Evolutionary conservation across 106 monocot species (phyloP), one percentile per base, ranked within the genome.

Genomic region (Ottelia alismoides): DNA sequence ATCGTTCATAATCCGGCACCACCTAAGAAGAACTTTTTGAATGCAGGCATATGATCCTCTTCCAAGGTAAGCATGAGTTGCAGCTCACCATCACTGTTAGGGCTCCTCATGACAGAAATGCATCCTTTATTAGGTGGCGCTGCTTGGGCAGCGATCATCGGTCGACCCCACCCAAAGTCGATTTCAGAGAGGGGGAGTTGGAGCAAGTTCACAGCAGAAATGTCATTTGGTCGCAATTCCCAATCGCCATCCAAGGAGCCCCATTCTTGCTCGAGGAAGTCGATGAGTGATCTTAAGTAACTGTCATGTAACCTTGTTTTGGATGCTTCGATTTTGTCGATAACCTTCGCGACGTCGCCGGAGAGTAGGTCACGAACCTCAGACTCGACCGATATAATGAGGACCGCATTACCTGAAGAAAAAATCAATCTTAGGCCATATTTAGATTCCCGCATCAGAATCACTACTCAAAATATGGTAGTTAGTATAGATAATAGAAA

Each of bases 91-190:
- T n/a, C n/a, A n/a, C n/a, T n/a, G n/a, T n/a, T n/a, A n/a, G n/a
- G n/a, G n/a, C n/a, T n/a, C n/a, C n/a, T n/a, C n/a, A n/a, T n/a
- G n/a, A 78, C 30, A 53, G 63, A 72, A 2, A 69, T 62, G 27
- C 64, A 22, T 22, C 80, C 75, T 25, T 32, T 43, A 31, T 27
- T 35, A 18, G 31, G 55, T 55, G 74, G 16, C 0, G 51, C 5
- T 20, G 72, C 81, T 19, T 31, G 53, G 17, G 61, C 55, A 53
- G 75, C 56, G 62, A 63, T 67, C 27, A 10, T 25, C 0, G 82
- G 70, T 46, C 49, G 30, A 14, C 82, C 82, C 77, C 76, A 77
- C 19, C 82, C 82, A 25, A 82, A 82, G 30, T 82, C 73, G 0
- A 65, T 66, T 0, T 63, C 61, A 30, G 65, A 62, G 3, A 72